These are phyloP conservation scores for Hordeum marinum DNA, from an alignment of 176 grass and related monocot species.

Conservation along the genomic window DNA sequence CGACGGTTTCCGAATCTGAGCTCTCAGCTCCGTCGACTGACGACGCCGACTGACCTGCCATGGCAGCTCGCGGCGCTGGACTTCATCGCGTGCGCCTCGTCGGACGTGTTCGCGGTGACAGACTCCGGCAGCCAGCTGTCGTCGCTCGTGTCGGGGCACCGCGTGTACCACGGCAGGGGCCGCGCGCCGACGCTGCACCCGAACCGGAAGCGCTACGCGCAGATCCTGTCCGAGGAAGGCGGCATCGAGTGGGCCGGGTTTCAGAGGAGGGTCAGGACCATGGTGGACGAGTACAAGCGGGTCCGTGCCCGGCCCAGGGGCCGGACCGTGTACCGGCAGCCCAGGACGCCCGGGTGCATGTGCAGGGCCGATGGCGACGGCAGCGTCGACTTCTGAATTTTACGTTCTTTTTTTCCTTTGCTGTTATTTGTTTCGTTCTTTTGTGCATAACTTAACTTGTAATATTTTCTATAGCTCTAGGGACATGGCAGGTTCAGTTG, in stretches of 20 bases:
- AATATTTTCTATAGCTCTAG: neutral
- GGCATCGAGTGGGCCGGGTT: conserved; percentile 62
- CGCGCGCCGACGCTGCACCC: conserved; percentile 70
- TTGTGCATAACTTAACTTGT: conserved; percentile 18
- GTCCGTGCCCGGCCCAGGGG: conserved; percentile 56
- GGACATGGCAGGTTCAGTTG: neutral
- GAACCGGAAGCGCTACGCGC: conserved; percentile 79
- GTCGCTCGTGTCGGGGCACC: conserved; percentile 81
- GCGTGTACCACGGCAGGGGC: conserved; percentile 80
- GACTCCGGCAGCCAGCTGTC: conserved; percentile 97
- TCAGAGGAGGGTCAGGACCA: conserved; percentile 61
- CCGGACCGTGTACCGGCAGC: conserved; percentile 82
- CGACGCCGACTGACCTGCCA: neutral
- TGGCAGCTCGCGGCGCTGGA: conserved; percentile 77
- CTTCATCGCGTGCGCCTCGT: conserved; percentile 84
- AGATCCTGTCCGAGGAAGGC: conserved; percentile 56
- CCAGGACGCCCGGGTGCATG: conserved; percentile 90
- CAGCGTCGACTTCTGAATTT: conserved; percentile 39
- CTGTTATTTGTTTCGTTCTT: conserved; percentile 36
- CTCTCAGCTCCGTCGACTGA: too few species aligned
- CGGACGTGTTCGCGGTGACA: conserved; percentile 92
- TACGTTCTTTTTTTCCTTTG: too few species aligned
- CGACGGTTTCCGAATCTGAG: neutral
- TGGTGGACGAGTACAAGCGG: conserved; percentile 87
- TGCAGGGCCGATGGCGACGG: conserved; percentile 45